Percentiles rank a stretch among this genome's conserved stretches.
These are phyloP conservation scores for Larix kaempferi DNA, from an alignment of 75 land plant genomes.

Conservation along the genomic window DNA sequence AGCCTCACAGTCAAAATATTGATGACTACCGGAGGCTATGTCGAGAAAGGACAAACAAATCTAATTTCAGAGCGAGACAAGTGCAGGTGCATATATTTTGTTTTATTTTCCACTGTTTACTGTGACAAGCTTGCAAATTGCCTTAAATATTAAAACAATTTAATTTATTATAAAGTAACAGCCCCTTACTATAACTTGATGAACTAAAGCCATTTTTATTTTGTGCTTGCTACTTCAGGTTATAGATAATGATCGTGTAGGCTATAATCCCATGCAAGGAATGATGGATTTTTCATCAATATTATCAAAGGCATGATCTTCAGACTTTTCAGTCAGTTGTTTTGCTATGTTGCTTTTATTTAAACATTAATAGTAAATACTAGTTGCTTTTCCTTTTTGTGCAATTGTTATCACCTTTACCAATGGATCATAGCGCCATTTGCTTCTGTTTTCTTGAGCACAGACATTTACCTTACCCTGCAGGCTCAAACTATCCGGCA, in stretches of 20 bases:
- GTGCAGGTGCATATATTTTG: constrained; percentile 40
- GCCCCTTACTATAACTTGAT: not conserved
- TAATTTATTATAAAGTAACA: not conserved
- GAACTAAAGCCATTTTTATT: not conserved
- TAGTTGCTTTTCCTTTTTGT: too few relatives aligned
- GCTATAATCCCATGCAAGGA: constrained; percentile 82
- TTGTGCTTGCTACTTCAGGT: constrained; percentile 35
- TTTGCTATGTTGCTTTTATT: not conserved
- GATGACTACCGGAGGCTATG: constrained; percentile 84
- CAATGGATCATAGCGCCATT: too few relatives aligned
- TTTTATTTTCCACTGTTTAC: constrained; percentile 1
- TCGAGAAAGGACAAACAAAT: constrained; percentile 81
- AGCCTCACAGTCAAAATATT: constrained; percentile 67
- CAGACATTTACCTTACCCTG: not conserved
- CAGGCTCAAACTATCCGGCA: not conserved
- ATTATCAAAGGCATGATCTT: constrained; percentile 48
- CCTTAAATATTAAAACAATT: not conserved
- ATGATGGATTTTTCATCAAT: constrained; percentile 59
- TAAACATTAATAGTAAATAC: not conserved
- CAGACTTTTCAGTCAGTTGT: not conserved
- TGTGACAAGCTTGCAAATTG: not conserved
- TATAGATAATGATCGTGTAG: constrained; percentile 87
- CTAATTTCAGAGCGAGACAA: constrained; percentile 73
- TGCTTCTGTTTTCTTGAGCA: not conserved
- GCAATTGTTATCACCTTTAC: too few relatives aligned